Evolutionary conservation across 805 yeast species (phyloP), one percentile per base, ranked within the genome.

Genomic region (Grigorovia humatica): DNA sequence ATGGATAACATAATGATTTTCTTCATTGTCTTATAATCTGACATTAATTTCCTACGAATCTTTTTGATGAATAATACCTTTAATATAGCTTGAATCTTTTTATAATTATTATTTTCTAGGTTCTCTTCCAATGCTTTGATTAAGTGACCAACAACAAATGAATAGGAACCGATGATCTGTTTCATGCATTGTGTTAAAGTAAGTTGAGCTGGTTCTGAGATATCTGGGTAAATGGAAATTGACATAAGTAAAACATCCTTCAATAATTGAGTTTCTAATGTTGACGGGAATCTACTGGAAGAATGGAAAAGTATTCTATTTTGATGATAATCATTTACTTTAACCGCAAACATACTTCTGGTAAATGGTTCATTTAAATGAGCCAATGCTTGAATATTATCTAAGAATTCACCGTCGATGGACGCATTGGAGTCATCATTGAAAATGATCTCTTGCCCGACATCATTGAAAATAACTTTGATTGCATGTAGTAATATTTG

Each of bases 401-500:
- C 77, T 50, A 83, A 73, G 59, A 78, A 81, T 0, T 75, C 73
- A 54, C 80, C 79, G 45, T 79, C 79, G 30, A 83, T 70, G 44
- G 71, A 70, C 4, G 82, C 65, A 40, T 70, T 78, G 47, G 81
- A 83, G 52, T 81, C 79, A 2, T 76, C 70, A 47, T 77, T 83
- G 47, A 82, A 75, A 0, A 82, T 68, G 12, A 83, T 70, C 57
- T 87, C 95, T 52, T 79, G 75, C 1, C 96, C 95, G 29, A 84
- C 84, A 61, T 88, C 93, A 29, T 84, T 74, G 57, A 84, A 82
- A 87, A 93, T 91, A 6, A 83, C 79, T 56, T 84, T 80, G 46
- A 84, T 62, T 2, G 83, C 82, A 60, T 80, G 78, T 35, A 89
- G 67, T 38, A 83, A 73, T 44, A 80, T 78, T 55, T 80, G 80